A percentile compares a stretch with the other conserved stretches of the same genome.
These are phyloP conservation scores for Fonsecaea pedrosoi DNA, from an alignment of 2,329 filamentous ascomycete genomes.

Conservation along the genomic window DNA sequence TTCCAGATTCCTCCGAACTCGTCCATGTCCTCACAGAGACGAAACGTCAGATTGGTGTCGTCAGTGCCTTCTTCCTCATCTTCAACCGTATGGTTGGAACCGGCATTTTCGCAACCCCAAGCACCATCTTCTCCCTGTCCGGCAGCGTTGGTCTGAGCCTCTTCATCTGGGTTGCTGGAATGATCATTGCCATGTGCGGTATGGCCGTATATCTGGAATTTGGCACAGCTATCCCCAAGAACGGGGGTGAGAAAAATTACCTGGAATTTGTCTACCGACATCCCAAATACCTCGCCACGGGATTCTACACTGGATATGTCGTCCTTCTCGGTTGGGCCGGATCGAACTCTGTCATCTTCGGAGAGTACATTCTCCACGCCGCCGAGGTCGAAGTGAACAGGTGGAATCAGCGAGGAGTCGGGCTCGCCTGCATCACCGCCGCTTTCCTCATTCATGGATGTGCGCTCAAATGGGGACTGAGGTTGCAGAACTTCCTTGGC, in stretches of 20 bases:
- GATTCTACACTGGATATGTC: conserved; percentile 61
- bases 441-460: conserved; percentile 57
- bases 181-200: conserved; percentile 54
- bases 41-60: conserved; percentile 45
- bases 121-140: conserved; percentile 62
- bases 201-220: conserved; percentile 58
- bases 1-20: conserved; percentile 4
- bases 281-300: conserved; percentile 61
- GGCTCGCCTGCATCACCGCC: conserved; percentile 55
- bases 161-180: conserved; percentile 62
- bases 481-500: conserved; percentile 58
- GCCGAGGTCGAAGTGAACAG: conserved; percentile 43
- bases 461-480: conserved; percentile 56
- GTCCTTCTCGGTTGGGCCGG: conserved; percentile 60
- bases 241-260: conserved; percentile 61
- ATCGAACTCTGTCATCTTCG: conserved; percentile 60
- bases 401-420: conserved; percentile 60
- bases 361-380: conserved; percentile 60
- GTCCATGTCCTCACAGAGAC: conserved; percentile 18
- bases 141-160: conserved; percentile 63
- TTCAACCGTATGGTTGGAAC: conserved; percentile 56
- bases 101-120: conserved; percentile 63
- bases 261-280: conserved; percentile 60
- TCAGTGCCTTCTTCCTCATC: conserved; percentile 55
- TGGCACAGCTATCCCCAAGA: conserved; percentile 54